phyloP scores from a whole-genome alignment of 179 eudicot genomes.

The Silene coronaria region DNA sequence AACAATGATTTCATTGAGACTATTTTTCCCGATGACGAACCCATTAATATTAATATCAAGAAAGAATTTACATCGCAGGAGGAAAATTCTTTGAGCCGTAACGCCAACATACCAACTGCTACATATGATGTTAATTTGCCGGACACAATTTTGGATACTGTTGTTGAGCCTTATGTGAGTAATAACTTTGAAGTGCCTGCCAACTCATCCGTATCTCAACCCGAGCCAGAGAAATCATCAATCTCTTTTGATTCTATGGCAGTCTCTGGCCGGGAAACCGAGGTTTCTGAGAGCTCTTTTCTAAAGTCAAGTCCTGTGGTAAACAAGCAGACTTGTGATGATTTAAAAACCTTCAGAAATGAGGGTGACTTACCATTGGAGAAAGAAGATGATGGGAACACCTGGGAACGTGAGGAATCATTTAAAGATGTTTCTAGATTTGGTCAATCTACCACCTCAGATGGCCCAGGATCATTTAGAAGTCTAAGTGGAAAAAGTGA shows the following conservation, averaged over 20 bases:
- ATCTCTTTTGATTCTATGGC: constrained; percentile 22
- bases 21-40: constrained; percentile 29
- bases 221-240: constrained; percentile 29
- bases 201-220: constrained; percentile 21
- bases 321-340: constrained; percentile 32
- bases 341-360: constrained; percentile 38
- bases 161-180: constrained; percentile 28
- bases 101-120: constrained; percentile 26
- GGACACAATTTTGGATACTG: constrained; percentile 47
- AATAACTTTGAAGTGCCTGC: constrained; percentile 31
- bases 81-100: constrained; percentile 29
- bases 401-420: constrained; percentile 56
- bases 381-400: constrained; percentile 47
- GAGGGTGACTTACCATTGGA: constrained; percentile 39
- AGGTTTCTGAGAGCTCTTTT: constrained; percentile 29
- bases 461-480: constrained; percentile 71
- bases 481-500: constrained; percentile 68
- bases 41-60: constrained; percentile 16
- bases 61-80: constrained; percentile 31
- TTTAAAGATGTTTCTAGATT: constrained; percentile 34
- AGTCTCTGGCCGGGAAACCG: constrained; percentile 20
- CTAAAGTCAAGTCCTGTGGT: constrained; percentile 21
- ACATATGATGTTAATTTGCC: constrained; percentile 43
- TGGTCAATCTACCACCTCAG: constrained; percentile 36
- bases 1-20: constrained; percentile 25